Evolutionary conservation across 1,284 basidiomycete species (phyloP).

Genomic region (Ceratorhiza oryzae-sativae): DNA sequence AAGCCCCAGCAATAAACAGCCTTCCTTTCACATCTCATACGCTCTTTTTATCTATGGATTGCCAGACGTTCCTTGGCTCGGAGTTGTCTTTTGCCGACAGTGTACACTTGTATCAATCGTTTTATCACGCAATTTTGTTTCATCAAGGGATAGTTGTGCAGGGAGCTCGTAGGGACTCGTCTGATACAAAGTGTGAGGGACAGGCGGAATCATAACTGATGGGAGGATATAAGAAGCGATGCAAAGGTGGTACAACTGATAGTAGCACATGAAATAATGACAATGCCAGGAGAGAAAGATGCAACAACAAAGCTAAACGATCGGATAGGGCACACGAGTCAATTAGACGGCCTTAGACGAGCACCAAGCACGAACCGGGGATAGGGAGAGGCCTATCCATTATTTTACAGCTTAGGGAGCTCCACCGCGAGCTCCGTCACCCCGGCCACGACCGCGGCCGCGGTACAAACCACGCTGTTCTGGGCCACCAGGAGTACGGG

Average conservation of each 20-base stretch:
- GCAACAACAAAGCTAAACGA: constrained; percentile 37
- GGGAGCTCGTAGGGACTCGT: constrained; percentile 19
- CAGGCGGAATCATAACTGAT: constrained; percentile 20
- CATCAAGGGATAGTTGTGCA: constrained; percentile 18
- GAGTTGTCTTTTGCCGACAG: not conserved
- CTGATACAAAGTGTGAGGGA: constrained; percentile 32
- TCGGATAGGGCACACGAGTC: not conserved
- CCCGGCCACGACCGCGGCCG: constrained; percentile 40
- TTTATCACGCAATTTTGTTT: constrained; percentile 7
- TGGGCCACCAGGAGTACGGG: constrained; percentile 49
- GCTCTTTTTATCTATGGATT: constrained; percentile 8
- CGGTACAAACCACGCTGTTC: constrained; percentile 43
- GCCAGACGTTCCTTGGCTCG: not conserved
- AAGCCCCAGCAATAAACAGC: constrained; percentile 16
- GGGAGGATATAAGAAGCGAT: constrained; percentile 22
- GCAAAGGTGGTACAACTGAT: constrained; percentile 35
- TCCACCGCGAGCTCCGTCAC: constrained; percentile 40
- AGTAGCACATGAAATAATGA: constrained; percentile 33
- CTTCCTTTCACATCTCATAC: not conserved
- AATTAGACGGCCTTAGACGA: constrained; percentile 36
- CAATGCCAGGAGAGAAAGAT: constrained; percentile 36
- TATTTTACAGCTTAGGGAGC: constrained; percentile 24
- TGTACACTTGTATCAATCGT: constrained; percentile 3
- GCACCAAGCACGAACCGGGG: constrained; percentile 8
- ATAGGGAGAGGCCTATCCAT: not conserved